These are phyloP conservation scores for Neonectria ditissima DNA, from an alignment of 2,329 filamentous ascomycete species.

Conservation along the genomic window DNA sequence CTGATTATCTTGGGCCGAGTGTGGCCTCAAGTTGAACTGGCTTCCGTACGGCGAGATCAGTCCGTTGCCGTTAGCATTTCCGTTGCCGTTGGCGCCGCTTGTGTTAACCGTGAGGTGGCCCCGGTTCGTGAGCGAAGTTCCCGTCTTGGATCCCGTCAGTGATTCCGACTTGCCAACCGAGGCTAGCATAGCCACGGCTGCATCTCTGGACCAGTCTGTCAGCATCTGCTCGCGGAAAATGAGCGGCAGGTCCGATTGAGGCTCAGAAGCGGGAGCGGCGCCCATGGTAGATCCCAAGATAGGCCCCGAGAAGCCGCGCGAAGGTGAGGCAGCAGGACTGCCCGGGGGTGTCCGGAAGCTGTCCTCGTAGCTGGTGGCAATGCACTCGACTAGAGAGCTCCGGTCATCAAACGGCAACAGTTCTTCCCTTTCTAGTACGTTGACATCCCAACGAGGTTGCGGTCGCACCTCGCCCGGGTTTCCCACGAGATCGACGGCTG, in stretches of 20 bases:
- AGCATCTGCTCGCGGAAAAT: slow-evolving; percentile 81
- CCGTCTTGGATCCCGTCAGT: slow-evolving; percentile 78
- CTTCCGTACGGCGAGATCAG: slow-evolving; percentile 62
- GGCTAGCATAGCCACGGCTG: slow-evolving; percentile 75
- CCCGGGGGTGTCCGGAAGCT: slow-evolving; percentile 71
- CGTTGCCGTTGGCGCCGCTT: slow-evolving; percentile 51
- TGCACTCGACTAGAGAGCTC: slow-evolving; percentile 76
- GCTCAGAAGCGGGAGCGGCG: slow-evolving; percentile 52
- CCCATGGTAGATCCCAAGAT: slow-evolving; percentile 65
- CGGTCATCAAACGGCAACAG: slow-evolving; percentile 82
- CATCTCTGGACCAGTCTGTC: slow-evolving; percentile 82
- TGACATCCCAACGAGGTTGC: slow-evolving; percentile 60
- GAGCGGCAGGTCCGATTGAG: slow-evolving; percentile 70
- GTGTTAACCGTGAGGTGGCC: slow-evolving; percentile 70
- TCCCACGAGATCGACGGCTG: slow-evolving; percentile 71
- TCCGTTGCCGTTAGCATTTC: slow-evolving; percentile 49
- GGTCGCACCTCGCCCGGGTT: slow-evolving; percentile 60
- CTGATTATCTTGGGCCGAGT: slow-evolving; percentile 56
- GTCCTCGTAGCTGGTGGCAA: slow-evolving; percentile 77
- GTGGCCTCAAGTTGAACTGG: slow-evolving; percentile 63
- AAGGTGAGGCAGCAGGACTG: slow-evolving; percentile 78
- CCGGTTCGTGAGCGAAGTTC: slow-evolving; percentile 64
- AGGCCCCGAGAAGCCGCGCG: slow-evolving; percentile 71
- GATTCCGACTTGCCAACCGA: slow-evolving; percentile 79
- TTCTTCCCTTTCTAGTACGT: slow-evolving; percentile 70